Evolutionary conservation across 805 yeast species (phyloP), one percentile per base, ranked within the genome.

Genomic region (Maudiozyma turicensis): DNA sequence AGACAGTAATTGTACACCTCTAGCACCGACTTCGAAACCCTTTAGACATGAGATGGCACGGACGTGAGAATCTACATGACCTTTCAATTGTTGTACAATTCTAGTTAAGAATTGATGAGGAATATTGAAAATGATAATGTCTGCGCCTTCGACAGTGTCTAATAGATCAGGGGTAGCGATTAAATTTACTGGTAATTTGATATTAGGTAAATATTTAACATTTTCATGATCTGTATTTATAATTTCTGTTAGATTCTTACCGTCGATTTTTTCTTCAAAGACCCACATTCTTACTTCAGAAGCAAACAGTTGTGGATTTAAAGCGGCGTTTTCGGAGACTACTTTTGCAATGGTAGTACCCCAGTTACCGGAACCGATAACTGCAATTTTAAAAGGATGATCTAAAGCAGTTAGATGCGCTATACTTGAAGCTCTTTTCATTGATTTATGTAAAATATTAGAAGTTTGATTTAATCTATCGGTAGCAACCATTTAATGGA

Each of bases 271-370:
- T 70, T 93, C 99, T 70, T 93, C 91, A 59, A 76, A 87, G 11
- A 93, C 99, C 99, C 99, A 93, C 98, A 93, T 90, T 60, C 84
- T 82, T 40, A 93, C 97, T 49, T 77, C 72, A 52, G 71, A 72
- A 51, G 80, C 75, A 68, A 93, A 93, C 60, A 86, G 70, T 38
- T 80, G 75, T 39, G 90, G 82, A 68, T 87, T 78, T 54, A 78
- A 78, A 15, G 74, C 75, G 41, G 90, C 74, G 67, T 89, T 90
- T 69, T 93, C 98, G 38, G 97, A 89, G 30, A 89, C 82, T 43
- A 91, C 88, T 68, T 93, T 91, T 54, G 98, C 97, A 48, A 93
- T 89, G 15, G 98, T 91, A 38, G 96, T 88, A 55, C 99, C 99
- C 86, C 99, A 91, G 71, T 91, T 91, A 65, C 98, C 99, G 32